Base-by-base conservation (phyloP, 2,329 filamentous ascomycete species). In the Ceratocystis harringtonii region DNA sequence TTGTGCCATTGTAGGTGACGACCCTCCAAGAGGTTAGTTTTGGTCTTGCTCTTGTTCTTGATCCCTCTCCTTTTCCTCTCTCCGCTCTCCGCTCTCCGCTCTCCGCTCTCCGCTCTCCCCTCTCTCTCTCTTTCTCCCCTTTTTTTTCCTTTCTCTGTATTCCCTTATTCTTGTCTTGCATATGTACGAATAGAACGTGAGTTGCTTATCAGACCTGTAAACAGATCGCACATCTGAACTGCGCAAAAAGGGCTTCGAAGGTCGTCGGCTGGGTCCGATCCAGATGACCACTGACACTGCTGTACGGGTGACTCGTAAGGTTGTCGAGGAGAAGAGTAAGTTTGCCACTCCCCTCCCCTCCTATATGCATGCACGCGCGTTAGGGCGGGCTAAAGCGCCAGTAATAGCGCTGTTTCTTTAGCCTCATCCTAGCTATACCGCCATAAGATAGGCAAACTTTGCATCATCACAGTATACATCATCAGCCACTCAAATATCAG, bases 241-340 rank as follows among this genome's bases (percentile, higher is more conserved):
- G 71, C 85, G 94, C 63, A 91, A 90, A 76, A 96, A 97, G 74
- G 94, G 94, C 2, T 99, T 95, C 71, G 80, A 86, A 66, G 91
- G 92, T 66, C 85, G 94, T 64, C 83, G 94, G 66, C 80, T 99
- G 36, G 94, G 94, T 0, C 90, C 92, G 6, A 87, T 92, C 71
- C 94, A 99, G 76, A 96, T 99, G 92, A 97, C 94, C 2, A 99
- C 94, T 3, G 94, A 99, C 74, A 99, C 94, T 22, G 94, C 94
- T 3, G 94, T 96, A 62, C 83, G 94, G 70, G 92, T 96, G 57
- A 97, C 94, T 41, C 84, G 94, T 69, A 87, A 95, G 70, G 88
- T 97, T 5, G 85, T 92, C 10, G 88, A 95, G 72, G 84, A 92
- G 69, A 88, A 88, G 78, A 82, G 92, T 95, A 76, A 66, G 67